phyloP scores from a whole-genome alignment of 768 basidiomycete species.

The Xerocomellus intermedius region DNA sequence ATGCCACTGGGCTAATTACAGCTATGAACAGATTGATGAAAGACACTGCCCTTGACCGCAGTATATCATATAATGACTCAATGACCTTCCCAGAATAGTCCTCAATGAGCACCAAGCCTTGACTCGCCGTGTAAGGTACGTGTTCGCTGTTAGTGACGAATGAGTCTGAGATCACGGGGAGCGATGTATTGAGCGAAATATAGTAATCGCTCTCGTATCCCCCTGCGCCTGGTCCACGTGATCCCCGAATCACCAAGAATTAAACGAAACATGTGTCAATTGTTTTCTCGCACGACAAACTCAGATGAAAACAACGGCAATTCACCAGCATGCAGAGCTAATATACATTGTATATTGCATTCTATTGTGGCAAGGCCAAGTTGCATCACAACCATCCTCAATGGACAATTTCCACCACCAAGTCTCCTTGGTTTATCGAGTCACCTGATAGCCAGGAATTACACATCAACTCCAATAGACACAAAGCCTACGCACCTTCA shows the following conservation, averaged over 20 bases:
- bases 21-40: neutral
- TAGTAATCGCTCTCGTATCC: no score
- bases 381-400: constrained; percentile 29
- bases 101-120: no score
- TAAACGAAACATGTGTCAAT: neutral
- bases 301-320: neutral
- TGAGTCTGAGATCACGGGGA: neutral
- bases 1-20: neutral
- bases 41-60: neutral
- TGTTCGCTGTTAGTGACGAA: neutral
- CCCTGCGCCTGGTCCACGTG: no score
- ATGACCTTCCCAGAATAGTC: no score
- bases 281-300: neutral
- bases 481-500: constrained; percentile 55
- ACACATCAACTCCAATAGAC: neutral
- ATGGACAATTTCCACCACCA: constrained; percentile 85
- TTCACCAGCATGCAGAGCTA: constrained; percentile 12
- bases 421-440: constrained; percentile 91
- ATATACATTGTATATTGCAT: constrained; percentile 17
- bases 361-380: constrained; percentile 17
- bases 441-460: constrained; percentile 55
- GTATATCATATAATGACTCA: neutral
- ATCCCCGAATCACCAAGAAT: neutral
- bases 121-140: no score
- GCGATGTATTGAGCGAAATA: no score